Base-by-base conservation (phyloP, 805 yeast genomes). In the Saccharomycopsis malanga region DNA sequence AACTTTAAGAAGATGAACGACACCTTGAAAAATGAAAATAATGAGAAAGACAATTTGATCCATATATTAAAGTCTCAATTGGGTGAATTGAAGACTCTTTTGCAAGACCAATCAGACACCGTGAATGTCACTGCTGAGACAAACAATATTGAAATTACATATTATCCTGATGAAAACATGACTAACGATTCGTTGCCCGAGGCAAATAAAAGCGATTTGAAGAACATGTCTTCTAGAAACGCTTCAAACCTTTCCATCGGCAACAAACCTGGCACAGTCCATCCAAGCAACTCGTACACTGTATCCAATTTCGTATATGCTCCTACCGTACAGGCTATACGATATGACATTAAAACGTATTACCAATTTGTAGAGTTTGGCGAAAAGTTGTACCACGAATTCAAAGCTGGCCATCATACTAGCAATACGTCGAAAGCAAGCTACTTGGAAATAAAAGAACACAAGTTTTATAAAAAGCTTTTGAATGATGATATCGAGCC, bases 31-130 rank as follows among this genome's bases (percentile, higher is more conserved):
- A 69, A 66, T 5, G 74, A 73, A 17, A 58, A 84, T 34, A 72
- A 70, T 30, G 96, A 87, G 61, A 81, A 81, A 58, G 87, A 87
- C 57, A 63, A 67, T n/a, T 72, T 87, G 10, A 71, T 88, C 34
- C 82, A 74, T 21, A 71, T 77, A 49, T 65, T 87, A 49, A 79
- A 76, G 54, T 72, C 74, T 35, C 95, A 89, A 66, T 66, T 88
- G 53, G 69, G 66, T 23, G 83, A 79, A 45, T 68, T 87, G 53
- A 87, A 85, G 58, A 67, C 65, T 3, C 66, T 79, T 22, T 63
- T 88, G 30, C 76, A 77, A 45, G 73, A 71, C 41, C 62, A 80
- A 53, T 18, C 36, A 18, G 12, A 9, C 7, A n/a, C 18, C 7
- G 6, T n/a, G 7, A 7, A 27, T 27, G 7, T 12, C 12, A 12